A percentile compares a stretch with the other conserved stretches of the same genome.
Evolutionary conservation across 1,284 basidiomycete genomes (phyloP).

Genomic region (Anthracocystis walkeri): DNA sequence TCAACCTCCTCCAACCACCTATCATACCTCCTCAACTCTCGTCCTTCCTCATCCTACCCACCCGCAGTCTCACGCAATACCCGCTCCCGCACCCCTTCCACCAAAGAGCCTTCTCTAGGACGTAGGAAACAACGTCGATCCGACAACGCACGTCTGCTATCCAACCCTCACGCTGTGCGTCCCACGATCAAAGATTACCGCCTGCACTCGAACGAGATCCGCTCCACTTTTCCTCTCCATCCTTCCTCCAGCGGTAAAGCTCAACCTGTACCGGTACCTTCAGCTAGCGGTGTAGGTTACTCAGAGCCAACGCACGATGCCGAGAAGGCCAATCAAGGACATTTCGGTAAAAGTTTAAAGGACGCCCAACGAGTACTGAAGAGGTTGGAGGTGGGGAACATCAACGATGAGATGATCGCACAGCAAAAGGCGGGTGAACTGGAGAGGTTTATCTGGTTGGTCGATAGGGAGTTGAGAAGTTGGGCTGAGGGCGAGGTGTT

Average conservation of each 20-base stretch:
- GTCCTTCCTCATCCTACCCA: conserved; percentile 27
- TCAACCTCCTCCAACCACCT: conserved; percentile 20
- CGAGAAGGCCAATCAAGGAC: conserved; percentile 40
- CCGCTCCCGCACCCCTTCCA: neutral
- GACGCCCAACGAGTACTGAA: conserved; percentile 58
- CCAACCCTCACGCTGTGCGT: conserved; percentile 54
- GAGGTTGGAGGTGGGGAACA: conserved; percentile 30
- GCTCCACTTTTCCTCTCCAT: conserved; percentile 43
- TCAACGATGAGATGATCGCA: conserved; percentile 20
- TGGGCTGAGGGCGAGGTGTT: conserved; percentile 51
- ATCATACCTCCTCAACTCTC: conserved; percentile 10
- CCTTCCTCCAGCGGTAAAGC: conserved; percentile 2
- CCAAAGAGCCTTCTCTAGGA: conserved; percentile 18
- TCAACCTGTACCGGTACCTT: conserved; percentile 18
- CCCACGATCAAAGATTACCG: conserved; percentile 53
- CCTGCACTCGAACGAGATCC: conserved; percentile 48
- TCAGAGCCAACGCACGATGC: conserved; percentile 36
- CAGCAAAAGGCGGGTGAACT: conserved; percentile 30
- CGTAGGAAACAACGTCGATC: conserved; percentile 45
- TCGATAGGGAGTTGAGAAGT: conserved; percentile 38
- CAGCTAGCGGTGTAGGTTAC: conserved; percentile 5
- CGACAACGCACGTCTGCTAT: conserved; percentile 54
- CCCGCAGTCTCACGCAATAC: conserved; percentile 5
- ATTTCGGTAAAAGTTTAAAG: conserved; percentile 50
- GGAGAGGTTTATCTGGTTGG: conserved; percentile 52